phyloP scores from a whole-genome alignment of 495 filamentous ascomycete genomes.

The Aspergillus panamensis region DNA sequence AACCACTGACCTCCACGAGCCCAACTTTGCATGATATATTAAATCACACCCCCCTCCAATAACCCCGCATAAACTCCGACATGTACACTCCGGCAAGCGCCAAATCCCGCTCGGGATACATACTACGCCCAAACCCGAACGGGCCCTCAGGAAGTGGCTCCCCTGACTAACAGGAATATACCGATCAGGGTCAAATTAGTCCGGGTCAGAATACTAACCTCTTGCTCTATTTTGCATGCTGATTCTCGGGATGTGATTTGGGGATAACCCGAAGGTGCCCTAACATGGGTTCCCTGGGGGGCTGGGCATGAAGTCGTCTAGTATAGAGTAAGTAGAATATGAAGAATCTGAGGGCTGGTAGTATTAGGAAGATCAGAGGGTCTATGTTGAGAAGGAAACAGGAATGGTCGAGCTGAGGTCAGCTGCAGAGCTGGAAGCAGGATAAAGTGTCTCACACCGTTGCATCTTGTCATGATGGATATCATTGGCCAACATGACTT shows the following conservation, averaged over 20 bases:
- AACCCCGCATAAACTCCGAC: slow-evolving; percentile 5
- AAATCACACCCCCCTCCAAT: neutral
- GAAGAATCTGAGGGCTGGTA: neutral
- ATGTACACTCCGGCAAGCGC: slow-evolving; percentile 23
- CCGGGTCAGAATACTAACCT: slow-evolving; percentile 35
- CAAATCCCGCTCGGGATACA: slow-evolving; percentile 23
- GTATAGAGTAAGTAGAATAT: neutral
- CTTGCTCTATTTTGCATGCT: slow-evolving; percentile 23
- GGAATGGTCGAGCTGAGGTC: too few relatives aligned
- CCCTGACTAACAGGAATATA: slow-evolving; percentile 38
- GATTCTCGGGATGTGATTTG: slow-evolving; percentile 16
- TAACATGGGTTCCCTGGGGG: slow-evolving; percentile 15
- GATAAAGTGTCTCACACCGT: too few relatives aligned
- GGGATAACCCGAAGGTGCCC: slow-evolving; percentile 28
- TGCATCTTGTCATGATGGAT: too few relatives aligned
- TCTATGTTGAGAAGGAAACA: too few relatives aligned
- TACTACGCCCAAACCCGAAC: slow-evolving; percentile 50
- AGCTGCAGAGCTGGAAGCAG: too few relatives aligned
- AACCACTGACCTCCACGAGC: too few relatives aligned
- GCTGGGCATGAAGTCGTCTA: neutral
- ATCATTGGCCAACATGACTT: too few relatives aligned
- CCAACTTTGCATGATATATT: too few relatives aligned
- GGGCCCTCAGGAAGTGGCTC: slow-evolving; percentile 48
- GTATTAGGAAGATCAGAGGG: too few relatives aligned
- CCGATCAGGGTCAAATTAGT: slow-evolving; percentile 41